Conservation (phyloP, 2,329 filamentous ascomycete species). For the Aspergillus fijiensis region DNA sequence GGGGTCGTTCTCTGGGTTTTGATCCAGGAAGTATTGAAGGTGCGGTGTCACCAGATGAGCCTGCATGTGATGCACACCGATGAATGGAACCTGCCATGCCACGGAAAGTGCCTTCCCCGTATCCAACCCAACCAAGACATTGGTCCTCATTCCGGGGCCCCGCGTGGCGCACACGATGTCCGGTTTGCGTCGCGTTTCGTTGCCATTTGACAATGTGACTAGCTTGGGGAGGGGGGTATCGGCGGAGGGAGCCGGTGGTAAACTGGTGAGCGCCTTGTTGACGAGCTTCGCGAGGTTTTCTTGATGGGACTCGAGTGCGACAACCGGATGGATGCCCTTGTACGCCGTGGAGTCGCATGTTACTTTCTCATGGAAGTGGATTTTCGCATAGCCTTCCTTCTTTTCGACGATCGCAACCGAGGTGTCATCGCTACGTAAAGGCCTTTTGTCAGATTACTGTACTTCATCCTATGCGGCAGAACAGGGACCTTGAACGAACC, state of each 20-base stretch:
- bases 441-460: neutral
- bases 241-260: slow-evolving; percentile 46
- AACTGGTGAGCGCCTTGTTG: slow-evolving; percentile 57
- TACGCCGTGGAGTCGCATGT: slow-evolving; percentile 76
- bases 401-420: slow-evolving; percentile 79
- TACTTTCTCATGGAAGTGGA: slow-evolving; percentile 78
- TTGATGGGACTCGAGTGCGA: slow-evolving; percentile 74
- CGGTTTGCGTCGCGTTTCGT: slow-evolving; percentile 52
- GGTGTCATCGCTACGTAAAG: slow-evolving; percentile 71
- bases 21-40: slow-evolving; percentile 64
- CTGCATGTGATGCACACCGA: slow-evolving; percentile 96
- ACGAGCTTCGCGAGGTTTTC: slow-evolving; percentile 68
- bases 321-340: slow-evolving; percentile 75
- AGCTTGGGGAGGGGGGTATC: slow-evolving; percentile 9
- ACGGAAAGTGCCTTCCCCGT: slow-evolving; percentile 83
- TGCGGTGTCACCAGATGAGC: slow-evolving; percentile 88
- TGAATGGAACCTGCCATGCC: slow-evolving; percentile 77
- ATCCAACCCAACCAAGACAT: slow-evolving; percentile 74
- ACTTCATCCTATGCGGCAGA: neutral
- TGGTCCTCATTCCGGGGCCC: slow-evolving; percentile 83
- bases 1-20: slow-evolving; percentile 15
- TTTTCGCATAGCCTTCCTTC: slow-evolving; percentile 45
- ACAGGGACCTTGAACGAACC: slow-evolving; percentile 27
- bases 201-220: slow-evolving; percentile 24
- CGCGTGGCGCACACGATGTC: slow-evolving; percentile 88